Base-by-base conservation (phyloP, 1,284 basidiomycete genomes). In the Melampsora americana region DNA sequence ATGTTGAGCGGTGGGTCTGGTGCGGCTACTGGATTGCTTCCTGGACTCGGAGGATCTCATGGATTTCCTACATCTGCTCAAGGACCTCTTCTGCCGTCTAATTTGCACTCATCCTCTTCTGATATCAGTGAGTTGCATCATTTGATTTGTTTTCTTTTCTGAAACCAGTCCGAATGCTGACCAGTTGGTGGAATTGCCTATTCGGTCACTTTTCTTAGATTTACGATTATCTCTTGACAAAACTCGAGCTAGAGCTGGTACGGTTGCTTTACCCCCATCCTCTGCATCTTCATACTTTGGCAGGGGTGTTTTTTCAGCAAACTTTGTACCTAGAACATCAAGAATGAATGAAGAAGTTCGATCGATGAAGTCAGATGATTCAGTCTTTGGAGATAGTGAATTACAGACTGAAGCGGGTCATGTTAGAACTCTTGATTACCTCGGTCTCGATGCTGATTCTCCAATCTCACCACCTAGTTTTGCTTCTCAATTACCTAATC, bases 351-450 rank as follows among this genome's bases (percentile, higher is more conserved):
- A 75, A 75, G 72, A 75, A 42, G 35, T 75, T 3, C 48, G 56
- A 26, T 67, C 65, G 12, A 68, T 75, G 11, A 46, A 39, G 18
- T 75, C 72, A 5, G 72, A 75, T 56, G 72, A 67, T 14, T 75
- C 72, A 1, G 48, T 35, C 23, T 59, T 61, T 12, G 72, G 66
- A 1, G 30, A n/a, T 39, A 66, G 39, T 66, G 66, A 75, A n/a
- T 35, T n/a, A 39, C 78, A 78, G n/a, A 86, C 87, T 26, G 93
- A 95, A 78, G 91, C 94, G 76, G 92, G 92, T 82, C 91, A 93
- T 81, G 91, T 94, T 67, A 91, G 93, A 81, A 96, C 94, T 32
- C 87, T 97, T 78, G 93, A 95, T 83, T 96, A 96, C 83, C 90
- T 97, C 69, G 94, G 94, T 62, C 86, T 97, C 79, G 94, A 94